Percentiles rank a stretch among this genome's conserved stretches.
Evolutionary conservation across 768 basidiomycete species (phyloP).

Genomic region (Leccinum longicurvipes): DNA sequence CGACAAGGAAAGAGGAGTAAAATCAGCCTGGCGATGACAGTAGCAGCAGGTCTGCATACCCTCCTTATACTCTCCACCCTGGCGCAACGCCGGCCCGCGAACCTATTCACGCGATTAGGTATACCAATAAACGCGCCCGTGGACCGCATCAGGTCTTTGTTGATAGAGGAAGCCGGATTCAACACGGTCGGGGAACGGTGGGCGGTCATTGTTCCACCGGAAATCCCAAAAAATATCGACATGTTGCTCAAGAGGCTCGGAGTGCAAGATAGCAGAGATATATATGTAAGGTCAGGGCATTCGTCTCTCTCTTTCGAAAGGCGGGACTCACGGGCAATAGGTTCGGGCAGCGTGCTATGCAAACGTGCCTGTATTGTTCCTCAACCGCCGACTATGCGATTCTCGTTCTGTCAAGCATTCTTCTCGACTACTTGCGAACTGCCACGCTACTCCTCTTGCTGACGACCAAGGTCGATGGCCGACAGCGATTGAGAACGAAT

Average conservation of each 20-base stretch:
- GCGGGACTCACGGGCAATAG: conserved; percentile 32
- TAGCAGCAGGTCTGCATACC: conserved; percentile 14
- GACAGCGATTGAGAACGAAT: conserved; percentile 42
- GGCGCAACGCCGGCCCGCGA: conserved; percentile 44
- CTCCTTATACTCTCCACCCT: conserved; percentile 16
- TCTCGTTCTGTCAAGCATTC: conserved; percentile 50
- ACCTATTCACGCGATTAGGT: conserved; percentile 56
- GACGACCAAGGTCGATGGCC: conserved; percentile 40
- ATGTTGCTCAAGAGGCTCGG: conserved; percentile 52
- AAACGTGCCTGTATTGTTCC: conserved; percentile 64
- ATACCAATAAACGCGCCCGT: conserved; percentile 54
- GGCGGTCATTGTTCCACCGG: conserved; percentile 11
- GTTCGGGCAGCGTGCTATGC: conserved; percentile 64
- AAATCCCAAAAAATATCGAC: conserved; percentile 49
- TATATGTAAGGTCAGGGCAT: conserved; percentile 54
- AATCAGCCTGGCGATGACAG: conserved; percentile 5
- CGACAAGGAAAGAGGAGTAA: not conserved
- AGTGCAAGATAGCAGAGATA: conserved; percentile 52
- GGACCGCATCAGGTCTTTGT: conserved; percentile 46
- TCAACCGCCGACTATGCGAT: conserved; percentile 58
- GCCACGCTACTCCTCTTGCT: conserved; percentile 45
- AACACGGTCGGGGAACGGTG: conserved; percentile 21
- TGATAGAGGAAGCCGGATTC: conserved; percentile 42
- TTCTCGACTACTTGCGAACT: conserved; percentile 60
- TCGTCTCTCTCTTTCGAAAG: not conserved